Base-by-base conservation (phyloP, 441 rosid species). In the Mallotus repandus region DNA sequence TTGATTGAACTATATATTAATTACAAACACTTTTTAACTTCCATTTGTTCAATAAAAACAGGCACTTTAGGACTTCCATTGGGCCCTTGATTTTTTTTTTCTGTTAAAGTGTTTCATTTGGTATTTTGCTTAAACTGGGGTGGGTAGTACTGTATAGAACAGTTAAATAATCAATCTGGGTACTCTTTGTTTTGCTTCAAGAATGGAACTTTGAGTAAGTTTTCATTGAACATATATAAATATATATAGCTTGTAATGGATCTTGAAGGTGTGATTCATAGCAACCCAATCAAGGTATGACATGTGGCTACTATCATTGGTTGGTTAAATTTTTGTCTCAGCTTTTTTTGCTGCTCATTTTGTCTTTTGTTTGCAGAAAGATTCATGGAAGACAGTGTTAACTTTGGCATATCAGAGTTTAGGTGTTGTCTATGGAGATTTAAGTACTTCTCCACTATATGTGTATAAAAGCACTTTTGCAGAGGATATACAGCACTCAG, bases 391-490 rank as follows among this genome's bases (percentile, higher is more conserved):
- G 83, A 91, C 97, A 38, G 88, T 93, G n/a, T 81, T 93, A 69
- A 86, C 89, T 78, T 79, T 93, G 74, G 97, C 97, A 4, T 93
- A 83, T 77, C 97, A 93, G 73, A 93, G 98, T 81, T 81, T 93
- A 49, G 98, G 98, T 5, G 97, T 93, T 7, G 98, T 91, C 3
- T 93, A 93, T 61, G 98, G 98, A 70, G 98, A 93, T 86, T 86
- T 93, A 70, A 89, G 97, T 73, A 93, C 87, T 41, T 93, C 98
- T 16, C 97, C 98, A 22, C 66, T 93, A n/a, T 93, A 93, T 56
- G 98, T 93, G 4, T 93, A 80, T 84, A 91, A 87, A 73, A 88
- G 86, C 83, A 83, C 96, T 43, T 93, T 93, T 72, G 96, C 92
- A 8, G 97, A 91, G 66, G 97, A 93, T 74, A 91, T 93, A 60